Conservation (phyloP, 2,329 filamentous ascomycete species). For the Aspergillus vadensis region DNA sequence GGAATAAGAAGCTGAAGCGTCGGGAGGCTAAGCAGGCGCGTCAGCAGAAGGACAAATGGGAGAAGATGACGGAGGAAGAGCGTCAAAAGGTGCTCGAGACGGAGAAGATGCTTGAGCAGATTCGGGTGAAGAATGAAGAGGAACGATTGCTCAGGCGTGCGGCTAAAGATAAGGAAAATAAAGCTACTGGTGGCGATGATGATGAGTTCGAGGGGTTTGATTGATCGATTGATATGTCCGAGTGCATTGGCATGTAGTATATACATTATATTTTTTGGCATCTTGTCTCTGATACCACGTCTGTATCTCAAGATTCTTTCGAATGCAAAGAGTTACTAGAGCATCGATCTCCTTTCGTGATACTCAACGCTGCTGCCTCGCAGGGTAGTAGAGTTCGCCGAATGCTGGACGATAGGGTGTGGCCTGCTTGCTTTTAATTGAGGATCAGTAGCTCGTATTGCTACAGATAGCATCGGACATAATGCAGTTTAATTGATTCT, state of each 20-base stretch:
- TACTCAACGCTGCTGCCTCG: too few relatives aligned
- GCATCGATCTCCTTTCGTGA: too few relatives aligned
- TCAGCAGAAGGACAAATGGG: conserved; percentile 63
- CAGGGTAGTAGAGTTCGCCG: too few relatives aligned
- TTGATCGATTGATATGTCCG: conserved; percentile 20
- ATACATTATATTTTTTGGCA: background rate
- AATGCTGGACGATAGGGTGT: too few relatives aligned
- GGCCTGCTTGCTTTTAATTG: too few relatives aligned
- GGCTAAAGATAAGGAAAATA: conserved; percentile 20
- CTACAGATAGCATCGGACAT: too few relatives aligned
- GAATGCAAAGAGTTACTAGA: too few relatives aligned
- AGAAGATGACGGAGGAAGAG: conserved; percentile 71
- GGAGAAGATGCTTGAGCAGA: conserved; percentile 63
- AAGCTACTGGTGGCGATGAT: conserved; percentile 4
- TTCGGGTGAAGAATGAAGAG: conserved; percentile 60
- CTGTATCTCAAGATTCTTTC: background rate
- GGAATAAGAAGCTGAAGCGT: conserved; percentile 62
- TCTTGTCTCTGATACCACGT: conserved; percentile 4
- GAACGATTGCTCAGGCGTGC: conserved; percentile 23
- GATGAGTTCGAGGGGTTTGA: conserved; percentile 64
- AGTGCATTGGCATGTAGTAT: background rate
- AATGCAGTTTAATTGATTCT: too few relatives aligned
- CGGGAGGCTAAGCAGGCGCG: conserved; percentile 66
- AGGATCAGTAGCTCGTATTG: too few relatives aligned
- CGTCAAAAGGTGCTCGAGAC: conserved; percentile 64